Evolutionary conservation across 352 stramenopile species (phyloP).

Genomic region (Pythium angustatum): DNA sequence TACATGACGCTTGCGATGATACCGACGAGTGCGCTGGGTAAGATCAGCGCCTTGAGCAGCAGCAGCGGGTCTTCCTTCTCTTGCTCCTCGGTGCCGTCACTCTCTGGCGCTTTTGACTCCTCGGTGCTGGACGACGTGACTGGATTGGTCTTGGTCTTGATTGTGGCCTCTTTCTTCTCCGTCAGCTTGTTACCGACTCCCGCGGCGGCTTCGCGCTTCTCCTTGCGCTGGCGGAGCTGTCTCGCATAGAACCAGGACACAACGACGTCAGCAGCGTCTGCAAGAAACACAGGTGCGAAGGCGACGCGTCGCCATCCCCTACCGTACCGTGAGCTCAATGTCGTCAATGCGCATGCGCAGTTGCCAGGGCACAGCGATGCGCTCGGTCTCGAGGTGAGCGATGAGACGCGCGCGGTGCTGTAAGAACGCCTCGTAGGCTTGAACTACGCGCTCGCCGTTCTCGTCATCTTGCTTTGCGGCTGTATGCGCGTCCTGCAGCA

Average conservation of each 20-base stretch:
- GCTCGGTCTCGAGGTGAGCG: conserved; percentile 27
- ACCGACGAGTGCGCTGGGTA: conserved; percentile 51
- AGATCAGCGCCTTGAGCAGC: conserved; percentile 42
- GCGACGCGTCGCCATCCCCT: too few relatives aligned
- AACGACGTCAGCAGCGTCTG: background rate
- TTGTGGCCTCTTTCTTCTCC: background rate
- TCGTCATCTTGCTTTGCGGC: conserved; percentile 37
- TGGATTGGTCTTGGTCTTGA: background rate
- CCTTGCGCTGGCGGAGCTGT: conserved; percentile 27
- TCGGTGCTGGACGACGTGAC: background rate
- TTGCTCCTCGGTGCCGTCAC: conserved; percentile 10
- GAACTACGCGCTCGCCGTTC: conserved; percentile 35
- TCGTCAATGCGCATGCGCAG: conserved; percentile 71
- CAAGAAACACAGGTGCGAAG: background rate
- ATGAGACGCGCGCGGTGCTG: conserved; percentile 30
- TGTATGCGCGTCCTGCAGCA: conserved; percentile 34
- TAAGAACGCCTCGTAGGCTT: conserved; percentile 35
- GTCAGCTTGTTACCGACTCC: background rate
- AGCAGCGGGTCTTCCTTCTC: conserved; percentile 25
- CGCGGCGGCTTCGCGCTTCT: conserved; percentile 5
- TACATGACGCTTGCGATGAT: conserved; percentile 31
- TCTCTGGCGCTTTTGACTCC: background rate
- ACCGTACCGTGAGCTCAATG: conserved; percentile 71
- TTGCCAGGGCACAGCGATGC: conserved; percentile 39
- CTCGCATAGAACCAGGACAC: background rate